phyloP scores from a whole-genome alignment of 2,329 filamentous ascomycete species.

The Aspergillus bombycis region DNA sequence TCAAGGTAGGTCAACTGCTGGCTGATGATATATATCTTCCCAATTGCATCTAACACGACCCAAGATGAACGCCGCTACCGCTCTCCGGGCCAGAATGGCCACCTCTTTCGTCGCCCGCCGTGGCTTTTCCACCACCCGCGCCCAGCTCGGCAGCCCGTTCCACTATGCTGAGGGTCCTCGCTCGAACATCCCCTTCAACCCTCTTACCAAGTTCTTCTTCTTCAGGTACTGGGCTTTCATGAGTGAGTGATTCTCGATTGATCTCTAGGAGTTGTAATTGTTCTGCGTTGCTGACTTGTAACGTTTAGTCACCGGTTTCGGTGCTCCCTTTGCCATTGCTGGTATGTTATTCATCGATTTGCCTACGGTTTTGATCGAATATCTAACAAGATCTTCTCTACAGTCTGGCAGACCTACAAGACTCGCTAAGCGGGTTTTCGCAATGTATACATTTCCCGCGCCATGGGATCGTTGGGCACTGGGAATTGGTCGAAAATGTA shows the following conservation, averaged over 20 bases:
- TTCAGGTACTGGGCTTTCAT: constrained; percentile 82
- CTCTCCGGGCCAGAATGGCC: constrained; percentile 65
- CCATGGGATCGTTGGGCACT: constrained; percentile 24
- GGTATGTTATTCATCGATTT: constrained; percentile 51
- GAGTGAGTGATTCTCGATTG: constrained; percentile 52
- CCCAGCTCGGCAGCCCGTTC: constrained; percentile 86
- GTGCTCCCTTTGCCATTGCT: constrained; percentile 64
- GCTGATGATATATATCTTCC: constrained; percentile 9
- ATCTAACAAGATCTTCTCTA: constrained; percentile 30
- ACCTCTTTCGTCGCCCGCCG: constrained; percentile 78
- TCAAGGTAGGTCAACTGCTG: constrained; percentile 35
- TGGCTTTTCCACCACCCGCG: constrained; percentile 88
- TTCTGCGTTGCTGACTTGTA: constrained; percentile 40
- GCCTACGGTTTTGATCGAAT: neutral
- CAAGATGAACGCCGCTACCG: constrained; percentile 77
- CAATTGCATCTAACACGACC: constrained; percentile 45
- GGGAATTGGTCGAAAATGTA: constrained; percentile 26
- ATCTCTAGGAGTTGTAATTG: neutral
- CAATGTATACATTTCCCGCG: constrained; percentile 19
- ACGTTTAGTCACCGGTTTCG: constrained; percentile 59
- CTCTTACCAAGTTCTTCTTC: constrained; percentile 82
- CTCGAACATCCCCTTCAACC: constrained; percentile 96
- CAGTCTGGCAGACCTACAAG: constrained; percentile 72
- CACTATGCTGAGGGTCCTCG: constrained; percentile 97
- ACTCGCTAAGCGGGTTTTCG: constrained; percentile 46